These are phyloP conservation scores for Conringia planisiliqua DNA, from an alignment of 345 rosid species.

Conservation along the genomic window DNA sequence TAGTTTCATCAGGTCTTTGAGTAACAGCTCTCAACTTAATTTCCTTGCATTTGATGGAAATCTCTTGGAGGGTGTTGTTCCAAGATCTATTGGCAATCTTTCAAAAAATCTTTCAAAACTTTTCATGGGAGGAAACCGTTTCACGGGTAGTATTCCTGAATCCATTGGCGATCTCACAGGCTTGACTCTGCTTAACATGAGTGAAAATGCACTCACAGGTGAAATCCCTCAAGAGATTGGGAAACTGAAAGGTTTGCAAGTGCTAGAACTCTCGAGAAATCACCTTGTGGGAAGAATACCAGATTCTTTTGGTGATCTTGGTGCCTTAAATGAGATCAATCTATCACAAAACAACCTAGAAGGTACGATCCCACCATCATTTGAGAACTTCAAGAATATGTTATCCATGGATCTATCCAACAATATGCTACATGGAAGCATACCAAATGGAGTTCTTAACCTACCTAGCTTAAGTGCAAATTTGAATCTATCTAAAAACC, in stretches of 20 bases:
- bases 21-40: constrained; percentile 35
- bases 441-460: constrained; percentile 42
- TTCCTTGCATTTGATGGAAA: constrained; percentile 44
- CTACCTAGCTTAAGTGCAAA: constrained; percentile 37
- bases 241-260: constrained; percentile 35
- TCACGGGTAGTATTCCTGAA: constrained; percentile 36
- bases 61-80: constrained; percentile 39
- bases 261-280: constrained; percentile 40
- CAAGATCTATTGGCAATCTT: constrained; percentile 44
- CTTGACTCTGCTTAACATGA: constrained; percentile 41
- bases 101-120: constrained; percentile 30
- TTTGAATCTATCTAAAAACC: constrained; percentile 44
- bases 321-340: constrained; percentile 37
- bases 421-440: constrained; percentile 47
- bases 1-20: constrained; percentile 36
- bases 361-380: constrained; percentile 40
- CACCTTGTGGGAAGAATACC: constrained; percentile 42
- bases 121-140: constrained; percentile 43
- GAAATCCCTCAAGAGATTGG: constrained; percentile 46
- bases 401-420: constrained; percentile 46
- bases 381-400: constrained; percentile 38
- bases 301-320: constrained; percentile 37
- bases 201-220: constrained; percentile 40
- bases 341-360: constrained; percentile 41
- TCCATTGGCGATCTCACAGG: constrained; percentile 38